Percentiles rank a stretch among this genome's conserved stretches.
Evolutionary conservation across 2,329 filamentous ascomycete species (phyloP).

Genomic region (Dendrostoma leiphaemia): DNA sequence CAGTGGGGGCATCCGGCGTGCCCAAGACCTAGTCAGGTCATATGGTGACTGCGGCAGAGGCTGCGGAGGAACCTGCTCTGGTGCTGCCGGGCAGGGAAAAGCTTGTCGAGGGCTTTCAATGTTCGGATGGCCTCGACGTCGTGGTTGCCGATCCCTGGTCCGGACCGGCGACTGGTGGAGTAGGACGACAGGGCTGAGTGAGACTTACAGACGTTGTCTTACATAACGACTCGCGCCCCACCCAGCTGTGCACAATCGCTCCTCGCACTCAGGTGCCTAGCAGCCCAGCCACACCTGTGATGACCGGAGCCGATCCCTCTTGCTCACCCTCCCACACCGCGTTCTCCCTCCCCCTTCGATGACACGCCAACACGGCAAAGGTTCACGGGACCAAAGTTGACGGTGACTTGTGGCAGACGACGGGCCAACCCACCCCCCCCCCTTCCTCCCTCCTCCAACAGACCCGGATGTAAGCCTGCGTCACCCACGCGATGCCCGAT

Average conservation of each 20-base stretch:
- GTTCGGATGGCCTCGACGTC: not conserved
- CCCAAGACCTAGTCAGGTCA: too few species aligned
- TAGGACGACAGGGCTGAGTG: not conserved
- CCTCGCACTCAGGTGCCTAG: not conserved
- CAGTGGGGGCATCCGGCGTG: too few species aligned
- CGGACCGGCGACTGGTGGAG: not conserved
- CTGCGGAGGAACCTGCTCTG: not conserved
- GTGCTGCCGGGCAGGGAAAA: not conserved
- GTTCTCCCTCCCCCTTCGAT: not conserved
- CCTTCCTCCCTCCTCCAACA: too few species aligned
- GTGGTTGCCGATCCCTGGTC: not conserved
- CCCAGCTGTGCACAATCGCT: not conserved
- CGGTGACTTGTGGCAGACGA: not conserved
- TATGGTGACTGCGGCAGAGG: too few species aligned
- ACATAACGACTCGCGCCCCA: not conserved
- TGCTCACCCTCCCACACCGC: not conserved
- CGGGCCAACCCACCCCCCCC: too few species aligned
- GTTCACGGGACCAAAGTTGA: not conserved
- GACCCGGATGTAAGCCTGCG: constrained; percentile 3
- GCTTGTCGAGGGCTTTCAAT: not conserved
- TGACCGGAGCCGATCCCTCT: constrained; percentile 12
- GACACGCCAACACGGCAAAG: too few species aligned
- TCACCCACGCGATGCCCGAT: constrained; percentile 6
- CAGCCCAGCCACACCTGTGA: constrained; percentile 17
- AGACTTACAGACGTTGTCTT: not conserved